Evolutionary conservation across 192 early-diverging fungal genomes (phyloP), one percentile per base, ranked within the genome.

Genomic region (Coemansia sp.): DNA sequence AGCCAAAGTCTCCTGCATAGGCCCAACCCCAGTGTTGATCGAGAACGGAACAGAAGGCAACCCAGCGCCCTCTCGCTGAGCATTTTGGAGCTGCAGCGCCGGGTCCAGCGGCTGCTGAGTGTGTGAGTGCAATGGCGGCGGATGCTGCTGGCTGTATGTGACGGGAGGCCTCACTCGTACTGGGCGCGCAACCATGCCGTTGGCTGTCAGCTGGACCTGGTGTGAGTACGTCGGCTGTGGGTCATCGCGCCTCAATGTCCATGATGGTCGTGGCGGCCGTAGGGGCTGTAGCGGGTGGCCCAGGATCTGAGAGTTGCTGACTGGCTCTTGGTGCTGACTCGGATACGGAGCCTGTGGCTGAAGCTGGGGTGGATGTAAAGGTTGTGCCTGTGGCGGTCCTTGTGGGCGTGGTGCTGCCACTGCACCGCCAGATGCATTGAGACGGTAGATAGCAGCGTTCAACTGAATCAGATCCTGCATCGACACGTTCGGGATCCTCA

Each of bases 391-490:
- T 61, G 54, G 55, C 36, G 31, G 54, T 31, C 3, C 29, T 27
- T 33, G 75, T 57, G 72, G 74, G 52, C 81, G 76, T 38, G 68
- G 59, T 27, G 74, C 74, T 7, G 81, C 73, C 51, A 22, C 49
- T 52, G 73, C 60, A 6, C 73, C 77, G 7, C 76, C 68, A 8
- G 74, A 66, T 16, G 72, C 72, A 66, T 79, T 79, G 9, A 84
- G 71, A 7, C 82, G 57, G 69, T 79, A 79, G 27, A 84, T 84
- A 9, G 82, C 82, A 2, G 71, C 71, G 55, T 84, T 84, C 63
- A 84, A 77, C 74, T 79, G 82, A 40, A 84, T 78, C 40, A 73
- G 63, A 33, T 84, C 82, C 68, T 78, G 74, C 77, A 84, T 76
- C 24, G 74, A 68, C 29, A 70, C 77, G 29, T 66, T 67, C 2